Base-by-base conservation (phyloP, 257 asterid species). In the Nicotiana tomentosiformis region DNA sequence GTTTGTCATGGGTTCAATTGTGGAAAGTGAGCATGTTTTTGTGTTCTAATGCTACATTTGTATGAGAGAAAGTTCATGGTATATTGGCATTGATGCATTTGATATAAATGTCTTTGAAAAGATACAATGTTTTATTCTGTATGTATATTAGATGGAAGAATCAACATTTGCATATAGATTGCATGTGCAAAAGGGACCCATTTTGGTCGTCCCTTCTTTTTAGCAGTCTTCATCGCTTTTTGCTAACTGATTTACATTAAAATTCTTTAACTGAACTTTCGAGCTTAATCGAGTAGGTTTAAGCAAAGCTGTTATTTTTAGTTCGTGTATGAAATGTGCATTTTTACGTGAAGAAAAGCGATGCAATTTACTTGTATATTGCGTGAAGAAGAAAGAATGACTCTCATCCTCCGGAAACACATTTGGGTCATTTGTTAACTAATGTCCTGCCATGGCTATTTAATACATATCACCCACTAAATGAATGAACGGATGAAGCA, bases 1-100 rank as follows among this genome's bases (percentile, higher is more conserved):
- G 85, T 90, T 83, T 91, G 93, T 81, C 92, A 83, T 33, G 90
- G 92, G 80, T 91, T 91, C 87, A 84, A 81, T 72, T 91, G 95
- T 82, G 82, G 88, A 85, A 77, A 77, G 66, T 77, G 82, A 78
- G 72, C 43, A 11, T 35, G 2, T 30, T 66, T 66, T 32, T 66
- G 9, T 66, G 35, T 61, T 78, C 67, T 55, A 53, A 5, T 53
- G 23, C 15, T 29, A 77, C 43, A 29, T 77, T 77, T 77, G 65
- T 77, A 7, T 16, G 43, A 33, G 43, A 33, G 7, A 77, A 29
- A 53, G 16, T 53, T 46, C 29, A 53, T 77, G 62, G 12, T 66
- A 35, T 74, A 66, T 66, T 66, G 20, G 23, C 43, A 76, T 76
- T 15, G 74, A 66, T 66, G 65, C 81, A 11, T 77, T 33, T 77